Conservation (phyloP, 345 rosid species). For the Eucalyptus camaldulensis region DNA sequence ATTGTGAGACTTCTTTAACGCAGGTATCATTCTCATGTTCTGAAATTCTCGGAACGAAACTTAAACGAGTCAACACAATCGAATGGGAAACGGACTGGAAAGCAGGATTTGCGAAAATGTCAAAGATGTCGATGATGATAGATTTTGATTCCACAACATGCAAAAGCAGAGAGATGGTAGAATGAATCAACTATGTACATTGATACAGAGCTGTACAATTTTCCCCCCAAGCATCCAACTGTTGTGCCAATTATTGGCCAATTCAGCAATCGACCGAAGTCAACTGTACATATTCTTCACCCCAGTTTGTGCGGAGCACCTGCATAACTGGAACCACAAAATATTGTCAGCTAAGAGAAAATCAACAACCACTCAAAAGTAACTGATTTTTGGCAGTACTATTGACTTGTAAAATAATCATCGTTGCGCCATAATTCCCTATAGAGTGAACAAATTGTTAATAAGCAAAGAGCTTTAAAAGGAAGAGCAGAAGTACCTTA, state of each 20-base stretch:
- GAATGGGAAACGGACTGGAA: background rate
- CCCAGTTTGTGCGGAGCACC: background rate
- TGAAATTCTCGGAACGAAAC: background rate
- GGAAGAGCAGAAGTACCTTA: background rate
- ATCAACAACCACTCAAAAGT: background rate
- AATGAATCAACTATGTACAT: background rate
- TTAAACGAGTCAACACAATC: background rate
- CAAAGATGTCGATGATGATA: background rate
- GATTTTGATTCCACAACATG: background rate
- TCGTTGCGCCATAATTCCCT: background rate
- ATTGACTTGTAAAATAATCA: background rate
- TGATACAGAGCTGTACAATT: background rate
- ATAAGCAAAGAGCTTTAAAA: background rate
- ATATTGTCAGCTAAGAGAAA: background rate
- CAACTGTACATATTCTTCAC: background rate
- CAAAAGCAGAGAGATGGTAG: background rate
- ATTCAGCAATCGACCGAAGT: background rate
- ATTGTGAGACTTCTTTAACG: background rate
- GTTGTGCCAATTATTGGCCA: background rate
- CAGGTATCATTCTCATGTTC: background rate
- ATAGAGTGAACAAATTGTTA: background rate
- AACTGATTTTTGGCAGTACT: background rate
- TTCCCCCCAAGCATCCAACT: background rate
- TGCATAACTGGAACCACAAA: background rate
- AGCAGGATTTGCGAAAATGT: background rate